Evolutionary conservation across 345 rosid genomes (phyloP).

Genomic region (Eucalyptus curtisii): DNA sequence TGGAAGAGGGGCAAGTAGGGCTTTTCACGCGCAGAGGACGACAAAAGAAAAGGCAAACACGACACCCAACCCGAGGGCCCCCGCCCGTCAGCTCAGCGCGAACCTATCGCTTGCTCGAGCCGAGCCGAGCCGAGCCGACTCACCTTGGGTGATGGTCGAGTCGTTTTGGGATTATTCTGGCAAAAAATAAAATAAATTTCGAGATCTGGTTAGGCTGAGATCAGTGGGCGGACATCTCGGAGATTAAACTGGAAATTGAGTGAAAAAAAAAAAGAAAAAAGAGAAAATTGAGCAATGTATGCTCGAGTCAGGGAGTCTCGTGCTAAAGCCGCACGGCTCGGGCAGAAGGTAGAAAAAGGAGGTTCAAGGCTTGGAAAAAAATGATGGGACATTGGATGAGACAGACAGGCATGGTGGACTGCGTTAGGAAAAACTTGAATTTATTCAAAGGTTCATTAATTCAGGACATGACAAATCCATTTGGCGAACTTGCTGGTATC

Average conservation of each 20-base stretch:
- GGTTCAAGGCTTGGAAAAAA: background rate
- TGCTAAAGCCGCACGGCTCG: background rate
- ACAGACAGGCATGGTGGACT: background rate
- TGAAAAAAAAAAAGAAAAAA: rapidly evolving
- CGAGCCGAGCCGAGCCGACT: background rate
- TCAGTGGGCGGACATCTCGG: background rate
- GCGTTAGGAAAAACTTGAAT: background rate
- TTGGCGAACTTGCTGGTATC: no score
- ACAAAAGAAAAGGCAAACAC: background rate
- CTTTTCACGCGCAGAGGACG: background rate
- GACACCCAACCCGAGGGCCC: background rate
- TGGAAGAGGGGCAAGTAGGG: background rate
- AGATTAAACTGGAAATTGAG: background rate
- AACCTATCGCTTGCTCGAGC: background rate
- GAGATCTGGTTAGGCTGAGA: background rate
- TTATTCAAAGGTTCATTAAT: background rate
- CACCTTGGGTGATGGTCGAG: background rate
- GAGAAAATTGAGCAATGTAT: background rate
- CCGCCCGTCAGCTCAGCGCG: background rate
- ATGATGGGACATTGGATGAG: background rate
- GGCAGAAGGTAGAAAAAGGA: background rate
- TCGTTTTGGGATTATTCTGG: background rate
- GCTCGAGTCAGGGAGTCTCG: background rate
- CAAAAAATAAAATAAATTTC: background rate
- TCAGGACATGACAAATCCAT: background rate